A percentile compares a stretch with the other conserved stretches of the same genome.
These are phyloP conservation scores for Ceratobasidium sp. DNA, from an alignment of 1,284 basidiomycete species.

Conservation along the genomic window DNA sequence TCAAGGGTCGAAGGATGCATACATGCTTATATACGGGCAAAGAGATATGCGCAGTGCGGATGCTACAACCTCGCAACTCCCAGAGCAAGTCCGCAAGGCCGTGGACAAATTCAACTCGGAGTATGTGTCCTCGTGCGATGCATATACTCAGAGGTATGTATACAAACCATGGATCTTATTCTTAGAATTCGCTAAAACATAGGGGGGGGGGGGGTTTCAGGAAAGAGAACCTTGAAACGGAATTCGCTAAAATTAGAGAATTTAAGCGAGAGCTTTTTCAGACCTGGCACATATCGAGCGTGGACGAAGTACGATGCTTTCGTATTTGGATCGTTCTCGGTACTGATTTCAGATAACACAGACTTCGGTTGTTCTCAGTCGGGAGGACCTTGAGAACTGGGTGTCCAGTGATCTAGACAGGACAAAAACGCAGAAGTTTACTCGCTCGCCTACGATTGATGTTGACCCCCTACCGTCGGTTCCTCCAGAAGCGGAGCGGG, in stretches of 20 bases:
- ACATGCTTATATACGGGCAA: constrained; percentile 88
- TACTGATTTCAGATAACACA: constrained; percentile 47
- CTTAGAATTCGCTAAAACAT: not conserved
- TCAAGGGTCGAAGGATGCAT: constrained; percentile 76
- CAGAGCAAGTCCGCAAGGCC: constrained; percentile 59
- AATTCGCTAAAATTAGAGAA: constrained; percentile 60
- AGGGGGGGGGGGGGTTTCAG: not conserved
- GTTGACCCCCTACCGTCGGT: not conserved
- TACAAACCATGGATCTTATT: too few relatives aligned
- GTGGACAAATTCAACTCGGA: constrained; percentile 64
- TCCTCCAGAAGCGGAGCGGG: not conserved
- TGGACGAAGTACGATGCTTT: constrained; percentile 57
- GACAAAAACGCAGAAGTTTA: not conserved
- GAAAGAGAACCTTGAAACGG: constrained; percentile 49
- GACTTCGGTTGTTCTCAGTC: constrained; percentile 66
- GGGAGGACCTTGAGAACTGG: constrained; percentile 67
- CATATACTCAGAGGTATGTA: constrained; percentile 60
- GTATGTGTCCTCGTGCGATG: constrained; percentile 61
- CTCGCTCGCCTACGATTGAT: not conserved
- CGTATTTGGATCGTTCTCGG: not conserved
- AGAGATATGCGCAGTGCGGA: constrained; percentile 41
- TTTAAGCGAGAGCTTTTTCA: constrained; percentile 67
- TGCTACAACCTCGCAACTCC: constrained; percentile 53
- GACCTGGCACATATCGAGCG: constrained; percentile 63
- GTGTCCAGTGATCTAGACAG: constrained; percentile 55